phyloP scores from a whole-genome alignment of 208 protist genomes.

The Angomonas ambiguus region DNA sequence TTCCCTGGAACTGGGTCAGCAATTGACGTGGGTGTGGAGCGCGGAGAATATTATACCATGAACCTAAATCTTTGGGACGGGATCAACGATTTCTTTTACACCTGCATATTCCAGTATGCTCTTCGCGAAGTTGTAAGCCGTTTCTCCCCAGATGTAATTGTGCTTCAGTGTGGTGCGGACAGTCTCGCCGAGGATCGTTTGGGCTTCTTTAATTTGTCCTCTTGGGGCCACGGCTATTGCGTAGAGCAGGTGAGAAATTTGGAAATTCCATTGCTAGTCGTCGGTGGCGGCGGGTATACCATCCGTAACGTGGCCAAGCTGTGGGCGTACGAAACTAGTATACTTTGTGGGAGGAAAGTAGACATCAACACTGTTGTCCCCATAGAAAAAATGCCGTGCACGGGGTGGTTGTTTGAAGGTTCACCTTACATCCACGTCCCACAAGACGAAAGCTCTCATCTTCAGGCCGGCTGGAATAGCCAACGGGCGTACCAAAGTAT shows the following conservation, averaged over 20 bases:
- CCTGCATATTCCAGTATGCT: conserved; percentile 70
- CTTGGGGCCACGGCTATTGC: conserved; percentile 93
- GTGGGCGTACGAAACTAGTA: conserved; percentile 95
- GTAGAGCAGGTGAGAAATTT: conserved; percentile 93
- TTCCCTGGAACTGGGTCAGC: conserved; percentile 97
- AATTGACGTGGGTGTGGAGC: conserved; percentile 73
- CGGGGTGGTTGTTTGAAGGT: conserved; percentile 82
- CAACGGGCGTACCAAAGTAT: conserved; percentile 62
- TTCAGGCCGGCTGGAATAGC: conserved; percentile 52
- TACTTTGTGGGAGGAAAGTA: conserved; percentile 67
- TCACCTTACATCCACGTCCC: conserved; percentile 64
- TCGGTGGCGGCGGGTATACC: conserved; percentile 99
- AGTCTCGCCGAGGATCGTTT: conserved; percentile 97
- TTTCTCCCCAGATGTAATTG: conserved; percentile 92
- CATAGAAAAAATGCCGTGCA: conserved; percentile 58
- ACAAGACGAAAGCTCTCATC: conserved; percentile 66
- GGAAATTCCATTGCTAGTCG: conserved; percentile 93
- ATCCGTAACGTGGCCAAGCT: conserved; percentile 98
- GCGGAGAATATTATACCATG: conserved; percentile 82
- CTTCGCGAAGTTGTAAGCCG: conserved; percentile 42
- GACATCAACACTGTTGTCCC: conserved; percentile 63
- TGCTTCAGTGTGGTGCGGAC: conserved; percentile 99
- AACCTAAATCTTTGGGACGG: conserved; percentile 87
- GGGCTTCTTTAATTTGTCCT: conserved; percentile 91
- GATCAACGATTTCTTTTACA: conserved; percentile 90